Conservation (phyloP, 1,284 basidiomycete genomes). For the Omphalotus olearius region DNA sequence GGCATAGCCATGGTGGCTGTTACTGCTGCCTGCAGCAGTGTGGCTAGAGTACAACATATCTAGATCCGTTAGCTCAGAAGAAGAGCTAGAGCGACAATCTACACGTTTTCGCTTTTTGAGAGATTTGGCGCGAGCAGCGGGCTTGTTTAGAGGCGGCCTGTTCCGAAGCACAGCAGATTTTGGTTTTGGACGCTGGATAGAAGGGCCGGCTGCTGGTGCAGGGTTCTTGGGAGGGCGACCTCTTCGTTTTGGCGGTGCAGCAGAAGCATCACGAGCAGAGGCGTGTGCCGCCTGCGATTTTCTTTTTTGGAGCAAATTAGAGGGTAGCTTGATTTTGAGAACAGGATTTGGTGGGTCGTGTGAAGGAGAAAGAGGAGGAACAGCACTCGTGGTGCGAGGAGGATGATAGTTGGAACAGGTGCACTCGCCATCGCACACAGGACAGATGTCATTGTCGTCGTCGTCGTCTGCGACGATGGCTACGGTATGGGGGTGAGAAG, state of each 20-base stretch:
- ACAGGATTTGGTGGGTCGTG: slow-evolving; percentile 28
- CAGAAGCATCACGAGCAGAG: slow-evolving; percentile 2
- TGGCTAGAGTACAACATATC: slow-evolving; percentile 17
- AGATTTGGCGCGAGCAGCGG: slow-evolving; percentile 32
- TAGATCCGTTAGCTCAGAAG: slow-evolving; percentile 34
- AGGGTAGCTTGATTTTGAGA: slow-evolving; percentile 74
- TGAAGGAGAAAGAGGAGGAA: slow-evolving; percentile 17
- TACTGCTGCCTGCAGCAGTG: too few species aligned
- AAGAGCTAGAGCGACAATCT: slow-evolving; percentile 28
- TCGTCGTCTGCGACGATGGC: slow-evolving; percentile 47
- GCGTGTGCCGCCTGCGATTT: slow-evolving; percentile 21
- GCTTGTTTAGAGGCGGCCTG: slow-evolving; percentile 29
- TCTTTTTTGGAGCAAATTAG: slow-evolving; percentile 37
- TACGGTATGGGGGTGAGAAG: slow-evolving; percentile 64
- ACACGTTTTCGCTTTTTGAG: slow-evolving; percentile 30
- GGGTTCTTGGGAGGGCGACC: slow-evolving; percentile 51
- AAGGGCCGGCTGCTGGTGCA: slow-evolving; percentile 13
- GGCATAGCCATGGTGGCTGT: slow-evolving; percentile 21
- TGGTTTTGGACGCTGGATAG: slow-evolving; percentile 26
- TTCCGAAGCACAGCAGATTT: slow-evolving; percentile 19
- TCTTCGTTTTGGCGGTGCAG: slow-evolving; percentile 38
- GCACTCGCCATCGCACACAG: slow-evolving; percentile 82
- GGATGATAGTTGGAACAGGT: slow-evolving; percentile 41
- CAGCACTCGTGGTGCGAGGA: slow-evolving; percentile 18
- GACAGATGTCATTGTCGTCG: slow-evolving; percentile 80